Evolutionary conservation across 495 filamentous ascomycete species (phyloP), one percentile per base, ranked within the genome.

Genomic region (Aspergillus hancockii): DNA sequence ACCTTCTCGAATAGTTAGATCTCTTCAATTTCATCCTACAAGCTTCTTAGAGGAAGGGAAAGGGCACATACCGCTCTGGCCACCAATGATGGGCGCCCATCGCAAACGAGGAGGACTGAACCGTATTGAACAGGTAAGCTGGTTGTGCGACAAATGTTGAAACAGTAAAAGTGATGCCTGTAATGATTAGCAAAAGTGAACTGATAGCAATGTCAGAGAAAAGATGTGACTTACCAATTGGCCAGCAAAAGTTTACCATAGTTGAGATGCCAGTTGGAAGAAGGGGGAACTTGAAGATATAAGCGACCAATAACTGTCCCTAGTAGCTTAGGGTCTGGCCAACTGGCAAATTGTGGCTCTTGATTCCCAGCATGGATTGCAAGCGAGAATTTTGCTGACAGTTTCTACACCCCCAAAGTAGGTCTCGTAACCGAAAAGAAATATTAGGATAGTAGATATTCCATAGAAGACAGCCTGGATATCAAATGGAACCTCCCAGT

Each of bases 351-450:
- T 62, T 68, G 12, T 70, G 68, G 47, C 69, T 78, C 34, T 81
- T 80, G 63, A 85, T 76, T 4, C 82, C 81, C 21, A 79, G 80
- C 55, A 83, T 83, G 2, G 79, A 78, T 14, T 58, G 59, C 1
- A 69, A 10, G 0, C 67, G 62, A 7, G 69, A 64, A 10, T 46
- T 54, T 1, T 38, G 28, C 58, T 38, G 34, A 23, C 25, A 55
- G 64, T 57, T 19, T 23, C 45, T 57, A 4, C 52, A 34, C 18
- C 72, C 64, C 68, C 63, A 59, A 81, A 79, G 36, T 78, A 74
- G 0, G 81, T 82, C 58, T 84, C 81, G 45, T 77, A 72, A 14
- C 79, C 77, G 38, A 80, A 73, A 3, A 78, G 18, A 18, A 81
- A 63, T 21, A 83, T 72, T 55, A 79, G 56, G 0, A 73, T 49